Evolutionary conservation across 768 basidiomycete species (phyloP).

Genomic region (Amylocystis lapponica): DNA sequence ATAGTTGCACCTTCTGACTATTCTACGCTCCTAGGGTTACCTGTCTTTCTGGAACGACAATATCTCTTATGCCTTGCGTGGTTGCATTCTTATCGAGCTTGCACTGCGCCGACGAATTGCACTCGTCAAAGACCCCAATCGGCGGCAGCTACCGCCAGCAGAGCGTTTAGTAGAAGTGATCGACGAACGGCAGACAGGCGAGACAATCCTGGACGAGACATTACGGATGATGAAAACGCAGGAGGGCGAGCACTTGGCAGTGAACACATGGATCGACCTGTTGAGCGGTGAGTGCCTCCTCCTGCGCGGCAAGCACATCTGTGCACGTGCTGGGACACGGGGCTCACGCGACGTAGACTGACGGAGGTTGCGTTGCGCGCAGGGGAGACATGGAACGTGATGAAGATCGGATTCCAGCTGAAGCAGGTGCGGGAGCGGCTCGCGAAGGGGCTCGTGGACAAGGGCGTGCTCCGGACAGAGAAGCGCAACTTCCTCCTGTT

Average conservation of each 20-base stretch:
- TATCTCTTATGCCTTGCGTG: constrained; percentile 97
- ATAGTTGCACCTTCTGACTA: background rate
- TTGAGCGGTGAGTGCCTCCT: constrained; percentile 67
- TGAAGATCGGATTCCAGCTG: constrained; percentile 98
- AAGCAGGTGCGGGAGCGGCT: constrained; percentile 98
- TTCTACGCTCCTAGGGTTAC: constrained; percentile 58
- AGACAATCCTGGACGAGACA: constrained; percentile 94
- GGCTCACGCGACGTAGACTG: constrained; percentile 6
- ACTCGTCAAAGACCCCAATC: constrained; percentile 77
- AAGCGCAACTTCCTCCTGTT: constrained; percentile 98
- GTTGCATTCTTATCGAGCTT: constrained; percentile 95
- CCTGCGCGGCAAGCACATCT: background rate
- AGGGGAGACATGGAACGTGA: constrained; percentile 99
- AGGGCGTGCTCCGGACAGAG: constrained; percentile 97
- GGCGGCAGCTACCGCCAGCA: constrained; percentile 65
- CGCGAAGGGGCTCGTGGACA: constrained; percentile 95
- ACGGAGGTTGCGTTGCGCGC: constrained; percentile 3
- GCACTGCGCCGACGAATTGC: constrained; percentile 93
- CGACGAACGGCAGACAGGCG: constrained; percentile 89
- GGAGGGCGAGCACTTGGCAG: constrained; percentile 66
- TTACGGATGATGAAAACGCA: constrained; percentile 91
- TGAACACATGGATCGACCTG: constrained; percentile 93
- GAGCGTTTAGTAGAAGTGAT: constrained; percentile 89
- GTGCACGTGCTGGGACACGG: background rate
- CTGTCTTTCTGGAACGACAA: constrained; percentile 99